Base-by-base conservation (phyloP, 495 filamentous ascomycete species). In the Chaetomidium leptoderma region DNA sequence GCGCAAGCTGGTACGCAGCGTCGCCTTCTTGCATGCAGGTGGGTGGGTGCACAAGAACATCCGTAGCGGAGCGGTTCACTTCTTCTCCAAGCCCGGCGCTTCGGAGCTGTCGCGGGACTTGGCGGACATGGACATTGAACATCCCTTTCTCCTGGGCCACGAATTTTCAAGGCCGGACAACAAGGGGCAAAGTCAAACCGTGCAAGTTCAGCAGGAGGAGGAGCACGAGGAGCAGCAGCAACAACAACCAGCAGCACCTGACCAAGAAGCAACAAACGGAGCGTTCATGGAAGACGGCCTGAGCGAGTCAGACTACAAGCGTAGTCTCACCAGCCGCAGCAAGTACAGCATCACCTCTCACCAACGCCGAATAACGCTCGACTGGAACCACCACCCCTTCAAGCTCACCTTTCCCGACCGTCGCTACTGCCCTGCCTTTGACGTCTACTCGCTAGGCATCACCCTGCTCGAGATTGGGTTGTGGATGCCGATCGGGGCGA, bases 21-120 rank as follows among this genome's bases (percentile, higher is more conserved):
- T 54, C 2, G 29, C 27, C 17, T 35, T 40, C 3, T 33, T 54
- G 21, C 51, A 54, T 33, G 29, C 33, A 14, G 23, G 51, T 26
- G 51, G 51, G 27, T 54, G 51, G 51, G 6, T 54, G 17, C 51
- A 54, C 51, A 54, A 42, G 36, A 54, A 54, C 33, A 42, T 54
- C 14, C 51, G 51, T 4, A 32, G 32, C 2, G 36, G 24, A 7
- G 29, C 33, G 24, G 33, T 54, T 1, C 7, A 21, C 6, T 54
- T 54, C 36, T 54, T 54, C 35, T n/a, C 51, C 33, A 21, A 40
- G 7, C 33, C 17, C 35, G 17, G 10, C 30, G 10, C 5, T 10
- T 5, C 30, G 5, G 30, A n/a, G n/a, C n/a, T 32, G 5, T 32
- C 30, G 10, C 30, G 30, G 5, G 36, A 10, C 23, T 6, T 40